Base-by-base conservation (phyloP, 305 asterid genomes). In the Lippia alba region DNA sequence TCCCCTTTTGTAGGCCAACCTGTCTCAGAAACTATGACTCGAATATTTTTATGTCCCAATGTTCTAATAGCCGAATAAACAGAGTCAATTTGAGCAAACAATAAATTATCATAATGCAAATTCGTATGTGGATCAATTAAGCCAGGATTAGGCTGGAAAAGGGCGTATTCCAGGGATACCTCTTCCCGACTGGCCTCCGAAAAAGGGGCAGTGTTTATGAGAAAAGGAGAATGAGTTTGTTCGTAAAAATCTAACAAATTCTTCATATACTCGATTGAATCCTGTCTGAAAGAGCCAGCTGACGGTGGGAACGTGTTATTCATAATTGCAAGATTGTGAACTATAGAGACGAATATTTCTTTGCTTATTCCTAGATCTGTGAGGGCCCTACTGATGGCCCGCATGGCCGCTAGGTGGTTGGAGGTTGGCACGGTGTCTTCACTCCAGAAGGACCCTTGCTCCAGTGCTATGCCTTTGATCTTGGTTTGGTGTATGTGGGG, bases 1-100 rank as follows among this genome's bases (percentile, higher is more conserved):
- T 89, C 98, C 30, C 98, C 98, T 63, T 82, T 92, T 1, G 96
- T 85, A 0, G 97, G 98, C 98, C 98, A 93, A 0, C 98, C 98
- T 0, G 98, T 91, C 73, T 93, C 98, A 0, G 98, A 93, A 18
- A 93, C 89, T 65, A 80, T 80, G 6, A 93, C 90, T 48, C 48
- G 83, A 44, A 91, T 45, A 56, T 91, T 82, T 2, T 81, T 61
- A 49, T 78, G 81, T 3, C 97, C 98, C 71, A 87, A 8, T 4
- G 86, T 87, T 56, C 55, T 72, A 4, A 93, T 86, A 5, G 98
- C 97, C 0, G 83, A 39, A 64, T 93, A 85, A 64, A 89, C 96
- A 1, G 96, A 88, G 63, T 93, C 97, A 34, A 93, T 81, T 61
- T n/a, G n/a, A 91, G 96, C 6, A 96, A 96, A 89, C n/a, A 93